Conservation (phyloP, 208 protist genomes). For the Leishmania turanica region DNA sequence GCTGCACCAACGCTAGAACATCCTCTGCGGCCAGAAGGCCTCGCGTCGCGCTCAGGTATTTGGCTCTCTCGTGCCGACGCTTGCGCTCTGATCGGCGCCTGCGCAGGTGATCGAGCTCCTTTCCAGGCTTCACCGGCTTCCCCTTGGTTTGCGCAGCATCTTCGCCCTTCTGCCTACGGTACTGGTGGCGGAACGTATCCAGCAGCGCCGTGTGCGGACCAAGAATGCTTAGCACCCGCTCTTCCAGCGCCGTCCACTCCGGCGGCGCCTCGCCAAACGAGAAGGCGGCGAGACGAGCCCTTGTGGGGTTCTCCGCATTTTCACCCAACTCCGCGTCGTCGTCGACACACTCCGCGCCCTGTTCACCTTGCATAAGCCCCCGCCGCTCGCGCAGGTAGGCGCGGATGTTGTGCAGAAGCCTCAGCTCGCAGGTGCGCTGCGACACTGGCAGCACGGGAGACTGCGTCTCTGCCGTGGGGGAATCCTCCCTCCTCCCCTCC, state of each 20-base stretch:
- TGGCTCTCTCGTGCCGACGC: slow-evolving; percentile 17
- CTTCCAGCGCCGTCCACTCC: slow-evolving; percentile 61
- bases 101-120: slow-evolving; percentile 25
- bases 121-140: background rate
- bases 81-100: slow-evolving; percentile 17
- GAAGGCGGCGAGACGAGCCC: background rate
- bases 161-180: background rate
- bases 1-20: slow-evolving; percentile 49
- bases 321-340: background rate
- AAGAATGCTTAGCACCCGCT: slow-evolving; percentile 33
- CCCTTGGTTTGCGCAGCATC: background rate
- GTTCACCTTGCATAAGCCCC: background rate
- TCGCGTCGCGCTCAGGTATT: slow-evolving; percentile 50
- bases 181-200: slow-evolving; percentile 29
- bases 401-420: slow-evolving; percentile 72
- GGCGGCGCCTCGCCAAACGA: slow-evolving; percentile 15
- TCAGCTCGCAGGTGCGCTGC: slow-evolving; percentile 13
- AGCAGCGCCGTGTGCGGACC: slow-evolving; percentile 60
- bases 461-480: background rate
- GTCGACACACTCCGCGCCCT: background rate
- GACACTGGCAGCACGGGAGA: background rate
- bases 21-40: slow-evolving; percentile 62
- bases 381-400: slow-evolving; percentile 43
- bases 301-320: too few species aligned
- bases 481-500: too few species aligned